phyloP scores from a whole-genome alignment of 176 grass and related monocot genomes.

The Pontederia crassipes region DNA sequence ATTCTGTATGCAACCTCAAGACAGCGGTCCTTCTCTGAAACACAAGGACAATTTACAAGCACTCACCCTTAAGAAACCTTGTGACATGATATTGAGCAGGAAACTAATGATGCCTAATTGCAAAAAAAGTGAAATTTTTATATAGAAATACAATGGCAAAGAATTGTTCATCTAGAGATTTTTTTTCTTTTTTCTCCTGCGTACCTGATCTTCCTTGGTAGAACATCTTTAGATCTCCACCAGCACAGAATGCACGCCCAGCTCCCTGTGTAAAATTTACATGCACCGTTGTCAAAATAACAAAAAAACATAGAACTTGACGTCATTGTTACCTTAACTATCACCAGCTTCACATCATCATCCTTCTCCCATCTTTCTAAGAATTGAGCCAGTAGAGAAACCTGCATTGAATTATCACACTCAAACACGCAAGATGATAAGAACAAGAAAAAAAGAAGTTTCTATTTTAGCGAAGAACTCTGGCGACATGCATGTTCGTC shows the following conservation, averaged over 20 bases:
- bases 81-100: too few species aligned
- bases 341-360: conserved; percentile 58
- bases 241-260: conserved; percentile 84
- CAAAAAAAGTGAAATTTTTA: too few species aligned
- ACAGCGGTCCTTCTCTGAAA: conserved; percentile 42
- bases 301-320: background rate
- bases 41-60: too few species aligned
- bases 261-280: conserved; percentile 35
- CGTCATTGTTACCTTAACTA: conserved; percentile 49
- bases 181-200: too few species aligned
- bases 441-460: background rate
- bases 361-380: conserved; percentile 95
- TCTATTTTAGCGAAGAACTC: too few species aligned
- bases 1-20: conserved; percentile 94
- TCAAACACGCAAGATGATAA: background rate
- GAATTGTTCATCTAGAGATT: too few species aligned
- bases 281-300: background rate
- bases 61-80: too few species aligned
- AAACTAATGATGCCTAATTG: too few species aligned
- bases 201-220: conserved; percentile 80
- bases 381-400: conserved; percentile 57
- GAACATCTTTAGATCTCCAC: conserved; percentile 97
- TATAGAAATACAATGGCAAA: too few species aligned
- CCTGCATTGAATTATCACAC: conserved; percentile 19
- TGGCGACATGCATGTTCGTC: too few species aligned